A percentile compares a stretch with the other conserved stretches of the same genome.
Evolutionary conservation across 306 rosid genomes (phyloP).

Genomic region (Acacia acuminata): DNA sequence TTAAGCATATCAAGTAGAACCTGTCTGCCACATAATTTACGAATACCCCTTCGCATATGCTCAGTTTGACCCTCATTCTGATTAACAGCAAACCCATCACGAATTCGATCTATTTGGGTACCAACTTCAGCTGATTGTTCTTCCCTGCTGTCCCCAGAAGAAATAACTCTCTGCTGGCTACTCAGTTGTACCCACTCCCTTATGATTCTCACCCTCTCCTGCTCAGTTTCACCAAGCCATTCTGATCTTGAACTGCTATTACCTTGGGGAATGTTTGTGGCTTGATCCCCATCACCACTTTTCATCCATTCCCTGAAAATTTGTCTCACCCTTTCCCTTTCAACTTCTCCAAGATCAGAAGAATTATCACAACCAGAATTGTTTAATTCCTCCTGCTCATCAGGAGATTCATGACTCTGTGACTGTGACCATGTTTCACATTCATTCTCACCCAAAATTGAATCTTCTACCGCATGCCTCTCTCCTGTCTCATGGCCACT

Average conservation of each 20-base stretch:
- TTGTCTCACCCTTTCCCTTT: slow-evolving; percentile 91
- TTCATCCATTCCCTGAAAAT: slow-evolving; percentile 90
- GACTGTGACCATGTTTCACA: slow-evolving; percentile 75
- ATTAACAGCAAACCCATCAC: slow-evolving; percentile 62
- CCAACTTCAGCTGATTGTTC: slow-evolving; percentile 64
- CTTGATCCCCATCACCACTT: slow-evolving; percentile 59
- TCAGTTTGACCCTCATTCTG: slow-evolving; percentile 68
- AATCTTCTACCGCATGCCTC: slow-evolving; percentile 47
- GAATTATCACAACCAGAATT: slow-evolving; percentile 60
- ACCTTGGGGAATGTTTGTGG: slow-evolving; percentile 50
- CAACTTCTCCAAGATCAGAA: slow-evolving; percentile 72
- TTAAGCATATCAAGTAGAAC: slow-evolving; percentile 88
- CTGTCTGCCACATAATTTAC: slow-evolving; percentile 86
- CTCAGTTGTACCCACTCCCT: slow-evolving; percentile 89
- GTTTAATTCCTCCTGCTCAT: slow-evolving; percentile 64
- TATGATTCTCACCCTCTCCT: slow-evolving; percentile 78
- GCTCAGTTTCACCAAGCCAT: slow-evolving; percentile 85
- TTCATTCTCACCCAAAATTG: slow-evolving; percentile 61
- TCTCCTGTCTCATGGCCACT: slow-evolving; percentile 43
- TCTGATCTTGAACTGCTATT: slow-evolving; percentile 60
- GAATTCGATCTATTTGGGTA: slow-evolving; percentile 56
- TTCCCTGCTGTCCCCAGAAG: slow-evolving; percentile 60
- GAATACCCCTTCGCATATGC: slow-evolving; percentile 69
- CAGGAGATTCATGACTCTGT: slow-evolving; percentile 62
- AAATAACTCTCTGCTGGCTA: slow-evolving; percentile 63